Conservation (phyloP, 352 stramenopile species). For the Pythium sukuiense region DNA sequence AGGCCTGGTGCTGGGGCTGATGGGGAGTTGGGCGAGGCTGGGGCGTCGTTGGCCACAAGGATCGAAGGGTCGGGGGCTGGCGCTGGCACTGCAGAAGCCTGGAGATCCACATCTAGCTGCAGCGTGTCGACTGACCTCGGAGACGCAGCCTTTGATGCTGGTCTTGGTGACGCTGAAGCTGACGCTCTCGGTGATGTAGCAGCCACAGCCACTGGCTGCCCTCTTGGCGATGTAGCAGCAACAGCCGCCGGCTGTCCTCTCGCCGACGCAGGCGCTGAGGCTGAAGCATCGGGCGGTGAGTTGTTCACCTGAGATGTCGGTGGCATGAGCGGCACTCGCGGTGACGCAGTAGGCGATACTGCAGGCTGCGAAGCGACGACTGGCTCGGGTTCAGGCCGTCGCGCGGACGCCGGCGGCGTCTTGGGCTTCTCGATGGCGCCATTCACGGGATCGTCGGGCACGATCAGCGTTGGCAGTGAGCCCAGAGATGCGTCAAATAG, state of each 20-base stretch:
- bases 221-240: not conserved
- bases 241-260: not conserved
- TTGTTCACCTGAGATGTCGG: not conserved
- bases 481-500: conserved; percentile 33
- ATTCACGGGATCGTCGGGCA: conserved; percentile 64
- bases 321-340: conserved; percentile 1
- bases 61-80: not conserved
- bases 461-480: conserved; percentile 61
- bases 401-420: conserved; percentile 34
- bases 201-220: too few relatives aligned
- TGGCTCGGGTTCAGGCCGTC: not conserved
- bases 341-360: conserved; percentile 2
- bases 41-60: too few relatives aligned
- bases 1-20: not conserved
- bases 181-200: not conserved
- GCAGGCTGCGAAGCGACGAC: not conserved
- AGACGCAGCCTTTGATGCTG: not conserved
- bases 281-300: not conserved
- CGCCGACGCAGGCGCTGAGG: not conserved
- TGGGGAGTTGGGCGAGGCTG: not conserved
- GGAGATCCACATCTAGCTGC: not conserved
- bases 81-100: not conserved
- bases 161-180: not conserved
- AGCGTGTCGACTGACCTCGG: not conserved
- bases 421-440: conserved; percentile 66